A percentile compares a stretch with the other conserved stretches of the same genome.
phyloP scores from a whole-genome alignment of 1,284 basidiomycete genomes.

The Trichosporon asahii region DNA sequence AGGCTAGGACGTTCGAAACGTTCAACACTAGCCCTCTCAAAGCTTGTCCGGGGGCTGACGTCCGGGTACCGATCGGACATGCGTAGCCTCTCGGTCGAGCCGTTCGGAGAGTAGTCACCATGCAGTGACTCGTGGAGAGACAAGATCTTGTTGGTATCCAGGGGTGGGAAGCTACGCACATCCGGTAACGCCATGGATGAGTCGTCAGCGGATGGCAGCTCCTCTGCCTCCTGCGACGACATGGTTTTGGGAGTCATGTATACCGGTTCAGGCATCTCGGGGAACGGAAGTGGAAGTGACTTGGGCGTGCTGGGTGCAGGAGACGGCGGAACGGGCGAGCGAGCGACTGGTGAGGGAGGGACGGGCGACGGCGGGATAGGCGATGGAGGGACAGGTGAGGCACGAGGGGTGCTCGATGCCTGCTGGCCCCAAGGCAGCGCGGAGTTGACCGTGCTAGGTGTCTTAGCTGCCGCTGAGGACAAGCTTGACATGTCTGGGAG shows the following conservation, averaged over 20 bases:
- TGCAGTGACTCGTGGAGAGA: background rate
- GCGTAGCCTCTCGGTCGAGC: background rate
- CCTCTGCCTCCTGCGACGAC: background rate
- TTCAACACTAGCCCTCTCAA: background rate
- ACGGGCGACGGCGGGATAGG: background rate
- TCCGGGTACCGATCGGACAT: background rate
- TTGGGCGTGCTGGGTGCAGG: background rate
- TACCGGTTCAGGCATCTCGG: background rate
- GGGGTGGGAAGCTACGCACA: background rate
- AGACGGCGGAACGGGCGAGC: background rate
- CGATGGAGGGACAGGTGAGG: background rate
- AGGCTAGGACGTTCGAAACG: background rate
- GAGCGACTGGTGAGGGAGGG: background rate
- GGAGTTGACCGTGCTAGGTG: background rate
- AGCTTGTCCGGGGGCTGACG: background rate
- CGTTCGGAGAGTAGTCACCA: background rate
- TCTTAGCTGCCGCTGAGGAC: background rate
- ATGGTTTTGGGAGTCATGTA: slow-evolving; percentile 3
- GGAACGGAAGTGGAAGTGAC: background rate
- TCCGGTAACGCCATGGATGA: background rate
- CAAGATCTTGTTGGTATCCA: background rate
- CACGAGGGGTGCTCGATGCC: background rate
- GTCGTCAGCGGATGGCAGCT: background rate
- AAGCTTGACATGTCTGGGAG: background rate
- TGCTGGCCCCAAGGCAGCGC: background rate